Conservation (phyloP, 2,329 filamentous ascomycete species). For the Arthroderma sp. region DNA sequence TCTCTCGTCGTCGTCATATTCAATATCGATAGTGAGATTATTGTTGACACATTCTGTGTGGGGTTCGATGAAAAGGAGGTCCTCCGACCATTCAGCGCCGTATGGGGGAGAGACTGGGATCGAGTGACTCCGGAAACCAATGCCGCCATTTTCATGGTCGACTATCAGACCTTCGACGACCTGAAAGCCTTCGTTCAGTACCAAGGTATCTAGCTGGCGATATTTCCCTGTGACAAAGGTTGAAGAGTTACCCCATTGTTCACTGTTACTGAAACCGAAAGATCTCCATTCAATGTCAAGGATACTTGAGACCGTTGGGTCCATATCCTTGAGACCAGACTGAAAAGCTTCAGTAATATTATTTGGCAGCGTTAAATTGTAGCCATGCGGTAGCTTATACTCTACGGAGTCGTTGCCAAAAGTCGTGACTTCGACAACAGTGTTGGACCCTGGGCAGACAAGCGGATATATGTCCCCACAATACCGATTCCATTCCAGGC, state of each 20-base stretch:
- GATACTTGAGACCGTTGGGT: slow-evolving; percentile 27
- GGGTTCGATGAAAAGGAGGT: slow-evolving; percentile 37
- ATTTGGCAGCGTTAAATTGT: slow-evolving; percentile 23
- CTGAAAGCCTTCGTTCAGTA: slow-evolving; percentile 21
- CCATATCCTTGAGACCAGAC: slow-evolving; percentile 21
- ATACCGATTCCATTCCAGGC: slow-evolving; percentile 20
- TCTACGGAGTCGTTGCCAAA: slow-evolving; percentile 13
- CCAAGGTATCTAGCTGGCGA: slow-evolving; percentile 19
- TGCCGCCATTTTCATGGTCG: slow-evolving; percentile 28
- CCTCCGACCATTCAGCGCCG: slow-evolving; percentile 35
- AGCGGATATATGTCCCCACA: slow-evolving; percentile 16
- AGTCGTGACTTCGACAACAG: slow-evolving; percentile 9
- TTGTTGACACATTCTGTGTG: slow-evolving; percentile 32
- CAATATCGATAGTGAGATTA: slow-evolving; percentile 30
- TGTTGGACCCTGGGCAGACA: slow-evolving; percentile 16
- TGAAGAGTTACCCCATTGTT: slow-evolving; percentile 20
- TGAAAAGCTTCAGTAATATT: slow-evolving; percentile 25
- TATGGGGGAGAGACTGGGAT: slow-evolving; percentile 20
- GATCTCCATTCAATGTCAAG: slow-evolving; percentile 32
- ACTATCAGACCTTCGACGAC: slow-evolving; percentile 34
- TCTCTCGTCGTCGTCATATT: slow-evolving; percentile 12
- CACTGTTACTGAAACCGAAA: slow-evolving; percentile 13
- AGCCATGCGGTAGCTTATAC: slow-evolving; percentile 14
- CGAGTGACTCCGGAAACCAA: slow-evolving; percentile 37
- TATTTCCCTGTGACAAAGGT: slow-evolving; percentile 19